Percentiles rank a stretch among this genome's conserved stretches.
Evolutionary conservation across 2,329 filamentous ascomycete species (phyloP).

Genomic region (Ophiostoma angusticollis): DNA sequence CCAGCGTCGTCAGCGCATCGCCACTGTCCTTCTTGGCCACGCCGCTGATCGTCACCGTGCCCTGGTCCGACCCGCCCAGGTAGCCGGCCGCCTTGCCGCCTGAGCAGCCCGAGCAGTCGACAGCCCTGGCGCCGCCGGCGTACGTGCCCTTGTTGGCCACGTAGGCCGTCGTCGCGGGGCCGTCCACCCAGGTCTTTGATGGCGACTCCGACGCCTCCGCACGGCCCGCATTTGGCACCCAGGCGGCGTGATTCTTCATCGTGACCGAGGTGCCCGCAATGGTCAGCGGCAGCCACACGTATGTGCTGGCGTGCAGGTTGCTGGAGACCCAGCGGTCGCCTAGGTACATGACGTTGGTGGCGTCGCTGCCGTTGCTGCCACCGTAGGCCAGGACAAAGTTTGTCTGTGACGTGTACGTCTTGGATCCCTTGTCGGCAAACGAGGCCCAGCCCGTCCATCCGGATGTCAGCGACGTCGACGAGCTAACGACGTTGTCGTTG

Average conservation of each 20-base stretch:
- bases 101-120: constrained; percentile 41
- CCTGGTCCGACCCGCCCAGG: constrained; percentile 34
- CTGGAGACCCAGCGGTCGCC: constrained; percentile 43
- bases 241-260: constrained; percentile 41
- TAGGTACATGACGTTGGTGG: constrained; percentile 32
- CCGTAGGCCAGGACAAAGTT: constrained; percentile 29
- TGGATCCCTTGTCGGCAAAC: constrained; percentile 33
- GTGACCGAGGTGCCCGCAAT: constrained; percentile 39
- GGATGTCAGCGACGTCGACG: constrained; percentile 35
- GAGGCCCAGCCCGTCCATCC: constrained; percentile 38
- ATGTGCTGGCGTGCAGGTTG: constrained; percentile 40
- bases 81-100: constrained; percentile 38
- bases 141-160: constrained; percentile 39
- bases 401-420: constrained; percentile 39
- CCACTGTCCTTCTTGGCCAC: constrained; percentile 26
- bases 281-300: constrained; percentile 51
- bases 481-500: constrained; percentile 37
- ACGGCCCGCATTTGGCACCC: constrained; percentile 31
- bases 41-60: constrained; percentile 33
- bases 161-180: constrained; percentile 32
- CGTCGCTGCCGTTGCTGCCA: too few relatives aligned
- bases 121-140: constrained; percentile 29
- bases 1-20: constrained; percentile 35
- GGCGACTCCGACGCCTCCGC: too few relatives aligned
- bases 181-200: constrained; percentile 22